Evolutionary conservation across 2,329 filamentous ascomycete genomes (phyloP).

Genomic region (Xylaria sp.): DNA sequence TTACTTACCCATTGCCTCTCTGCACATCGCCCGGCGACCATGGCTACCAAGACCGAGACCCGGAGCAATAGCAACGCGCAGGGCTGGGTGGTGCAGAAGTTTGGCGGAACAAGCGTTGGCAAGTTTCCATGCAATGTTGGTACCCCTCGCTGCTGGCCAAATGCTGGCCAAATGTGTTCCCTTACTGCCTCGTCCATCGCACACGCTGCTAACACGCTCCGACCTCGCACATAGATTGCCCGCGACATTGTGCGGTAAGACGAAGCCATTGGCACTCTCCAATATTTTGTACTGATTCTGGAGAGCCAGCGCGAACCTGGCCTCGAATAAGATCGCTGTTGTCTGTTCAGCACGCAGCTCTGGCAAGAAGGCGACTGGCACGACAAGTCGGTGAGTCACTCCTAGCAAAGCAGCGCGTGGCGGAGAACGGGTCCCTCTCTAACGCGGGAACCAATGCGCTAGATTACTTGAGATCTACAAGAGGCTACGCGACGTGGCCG

Average conservation of each 20-base stretch:
- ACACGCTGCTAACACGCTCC: constrained; percentile 24
- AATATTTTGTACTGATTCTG: constrained; percentile 33
- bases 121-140: constrained; percentile 82
- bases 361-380: constrained; percentile 92
- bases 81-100: constrained; percentile 91
- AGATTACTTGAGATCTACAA: constrained; percentile 70
- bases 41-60: constrained; percentile 36
- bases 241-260: constrained; percentile 74
- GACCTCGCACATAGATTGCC: constrained; percentile 60
- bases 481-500: constrained; percentile 64
- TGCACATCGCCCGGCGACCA: constrained; percentile 16
- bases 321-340: constrained; percentile 81
- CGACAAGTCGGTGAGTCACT: constrained; percentile 85
- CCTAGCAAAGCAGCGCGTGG: not conserved
- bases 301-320: constrained; percentile 65
- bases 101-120: constrained; percentile 93
- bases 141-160: constrained; percentile 46
- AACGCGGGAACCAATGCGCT: constrained; percentile 35
- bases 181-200: not conserved
- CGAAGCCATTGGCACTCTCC: constrained; percentile 34
- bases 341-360: constrained; percentile 96
- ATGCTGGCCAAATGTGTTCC: no score
- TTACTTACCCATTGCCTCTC: constrained; percentile 2
- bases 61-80: constrained; percentile 51
- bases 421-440: constrained; percentile 9